phyloP scores from a whole-genome alignment of 148 eudicot species.

The Suaeda aralocaspica region DNA sequence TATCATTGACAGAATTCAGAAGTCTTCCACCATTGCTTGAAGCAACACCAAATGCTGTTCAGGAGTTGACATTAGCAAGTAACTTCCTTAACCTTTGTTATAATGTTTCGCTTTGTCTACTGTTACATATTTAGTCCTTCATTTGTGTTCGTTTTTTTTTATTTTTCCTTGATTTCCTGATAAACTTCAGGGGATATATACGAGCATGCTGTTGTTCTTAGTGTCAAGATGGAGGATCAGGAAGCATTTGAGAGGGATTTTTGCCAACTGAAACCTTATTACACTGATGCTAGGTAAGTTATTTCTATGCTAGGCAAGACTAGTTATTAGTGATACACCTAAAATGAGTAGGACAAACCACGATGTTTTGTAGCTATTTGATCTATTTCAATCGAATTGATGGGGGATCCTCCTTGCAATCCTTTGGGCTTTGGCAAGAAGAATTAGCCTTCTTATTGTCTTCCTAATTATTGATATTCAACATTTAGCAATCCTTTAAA shows the following conservation, averaged over 20 bases:
- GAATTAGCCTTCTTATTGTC: neutral
- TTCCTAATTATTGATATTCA: neutral
- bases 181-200: slow-evolving; percentile 70
- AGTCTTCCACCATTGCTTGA: slow-evolving; percentile 86
- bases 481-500: neutral
- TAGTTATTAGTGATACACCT: neutral
- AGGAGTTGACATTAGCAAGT: slow-evolving; percentile 87
- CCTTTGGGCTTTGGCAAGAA: neutral
- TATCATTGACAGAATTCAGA: slow-evolving; percentile 58
- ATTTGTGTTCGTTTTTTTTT: neutral
- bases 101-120: neutral
- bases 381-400: no score
- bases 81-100: slow-evolving; percentile 20
- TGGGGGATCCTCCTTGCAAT: no score
- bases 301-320: neutral
- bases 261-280: slow-evolving; percentile 93
- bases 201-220: slow-evolving; percentile 89
- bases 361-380: neutral
- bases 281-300: slow-evolving; percentile 75
- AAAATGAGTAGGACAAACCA: neutral
- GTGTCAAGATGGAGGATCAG: slow-evolving; percentile 92
- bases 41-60: slow-evolving; percentile 58
- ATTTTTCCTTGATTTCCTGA: neutral
- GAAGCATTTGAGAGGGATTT: slow-evolving; percentile 95
- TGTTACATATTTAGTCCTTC: neutral